These are phyloP conservation scores for Termitomyces sp. DNA, from an alignment of 1,284 basidiomycete species.

Conservation along the genomic window DNA sequence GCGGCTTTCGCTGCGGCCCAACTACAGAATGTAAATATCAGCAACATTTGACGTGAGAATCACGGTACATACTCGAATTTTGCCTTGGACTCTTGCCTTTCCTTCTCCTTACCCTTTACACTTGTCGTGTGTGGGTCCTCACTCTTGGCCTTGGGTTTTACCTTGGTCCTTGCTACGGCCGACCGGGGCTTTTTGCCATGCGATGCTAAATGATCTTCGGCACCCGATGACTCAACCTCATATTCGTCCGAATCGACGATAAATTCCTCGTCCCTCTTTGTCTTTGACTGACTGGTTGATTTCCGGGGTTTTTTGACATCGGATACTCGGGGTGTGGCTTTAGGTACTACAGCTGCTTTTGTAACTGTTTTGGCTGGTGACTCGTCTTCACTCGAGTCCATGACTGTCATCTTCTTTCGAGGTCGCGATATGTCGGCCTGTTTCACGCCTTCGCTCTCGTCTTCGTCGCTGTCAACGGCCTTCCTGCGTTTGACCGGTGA, in stretches of 20 bases:
- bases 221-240: conserved; percentile 19
- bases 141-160: not conserved
- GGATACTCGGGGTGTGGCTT: conserved; percentile 7
- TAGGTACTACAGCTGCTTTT: not conserved
- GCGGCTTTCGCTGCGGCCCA: conserved; percentile 66
- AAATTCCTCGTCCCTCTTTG: conserved; percentile 22
- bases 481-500: conserved; percentile 22
- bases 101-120: conserved; percentile 12
- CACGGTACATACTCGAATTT: conserved; percentile 23
- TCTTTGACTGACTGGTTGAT: conserved; percentile 20
- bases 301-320: conserved; percentile 18
- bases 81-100: conserved; percentile 16
- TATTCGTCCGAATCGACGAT: conserved; percentile 17
- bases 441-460: conserved; percentile 31
- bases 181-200: conserved; percentile 3
- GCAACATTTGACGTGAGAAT: not conserved
- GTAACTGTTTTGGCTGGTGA: not conserved
- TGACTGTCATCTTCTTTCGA: conserved; percentile 1
- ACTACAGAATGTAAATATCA: conserved; percentile 27
- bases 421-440: conserved; percentile 30
- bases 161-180: conserved; percentile 10
- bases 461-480: conserved; percentile 23
- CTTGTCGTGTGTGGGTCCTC: not conserved
- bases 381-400: conserved; percentile 1
- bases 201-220: conserved; percentile 21